These are phyloP conservation scores for Yarrowia sp. DNA, from an alignment of 805 yeast genomes.

Conservation along the genomic window DNA sequence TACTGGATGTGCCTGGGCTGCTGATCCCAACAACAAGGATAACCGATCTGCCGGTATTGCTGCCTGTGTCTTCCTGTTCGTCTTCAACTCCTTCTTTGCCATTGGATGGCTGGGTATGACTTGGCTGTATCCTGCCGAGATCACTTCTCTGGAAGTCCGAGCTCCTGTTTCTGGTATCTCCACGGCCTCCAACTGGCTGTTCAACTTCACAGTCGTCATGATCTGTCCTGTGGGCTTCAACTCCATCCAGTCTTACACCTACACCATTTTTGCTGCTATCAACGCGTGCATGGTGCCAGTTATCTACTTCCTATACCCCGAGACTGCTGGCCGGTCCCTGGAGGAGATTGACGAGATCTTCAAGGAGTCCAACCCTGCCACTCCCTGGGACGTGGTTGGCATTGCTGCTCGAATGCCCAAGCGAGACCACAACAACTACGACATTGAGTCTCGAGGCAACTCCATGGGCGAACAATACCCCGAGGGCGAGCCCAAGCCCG, in stretches of 20 bases:
- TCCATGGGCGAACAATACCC: slow-evolving; percentile 4
- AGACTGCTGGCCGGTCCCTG: slow-evolving; percentile 24
- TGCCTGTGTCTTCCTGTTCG: slow-evolving; percentile 20
- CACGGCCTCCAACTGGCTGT: slow-evolving; percentile 12
- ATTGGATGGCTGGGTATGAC: slow-evolving; percentile 24
- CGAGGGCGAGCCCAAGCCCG: slow-evolving; percentile 18
- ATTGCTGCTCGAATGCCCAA: slow-evolving; percentile 39
- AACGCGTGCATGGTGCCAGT: slow-evolving; percentile 24
- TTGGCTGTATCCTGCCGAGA: slow-evolving; percentile 24
- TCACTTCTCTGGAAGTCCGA: slow-evolving; percentile 13
- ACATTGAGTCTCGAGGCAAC: slow-evolving; percentile 20
- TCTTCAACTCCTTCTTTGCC: slow-evolving; percentile 24
- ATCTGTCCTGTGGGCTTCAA: slow-evolving; percentile 23
- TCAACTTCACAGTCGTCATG: slow-evolving; percentile 17
- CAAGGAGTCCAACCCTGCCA: slow-evolving; percentile 36
- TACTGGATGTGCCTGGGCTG: slow-evolving; percentile 17
- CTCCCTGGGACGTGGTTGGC: slow-evolving; percentile 45
- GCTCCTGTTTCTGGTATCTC: slow-evolving; percentile 17
- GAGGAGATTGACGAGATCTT: slow-evolving; percentile 25
- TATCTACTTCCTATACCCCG: slow-evolving; percentile 22
- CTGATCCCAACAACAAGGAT: slow-evolving; percentile 29
- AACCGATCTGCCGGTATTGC: slow-evolving; percentile 9
- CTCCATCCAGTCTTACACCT: slow-evolving; percentile 15
- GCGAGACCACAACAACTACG: slow-evolving; percentile 8
- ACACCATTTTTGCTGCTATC: slow-evolving; percentile 20